Evolutionary conservation across 2,329 filamentous ascomycete species (phyloP).

Genomic region (Fusarium subtropicale): DNA sequence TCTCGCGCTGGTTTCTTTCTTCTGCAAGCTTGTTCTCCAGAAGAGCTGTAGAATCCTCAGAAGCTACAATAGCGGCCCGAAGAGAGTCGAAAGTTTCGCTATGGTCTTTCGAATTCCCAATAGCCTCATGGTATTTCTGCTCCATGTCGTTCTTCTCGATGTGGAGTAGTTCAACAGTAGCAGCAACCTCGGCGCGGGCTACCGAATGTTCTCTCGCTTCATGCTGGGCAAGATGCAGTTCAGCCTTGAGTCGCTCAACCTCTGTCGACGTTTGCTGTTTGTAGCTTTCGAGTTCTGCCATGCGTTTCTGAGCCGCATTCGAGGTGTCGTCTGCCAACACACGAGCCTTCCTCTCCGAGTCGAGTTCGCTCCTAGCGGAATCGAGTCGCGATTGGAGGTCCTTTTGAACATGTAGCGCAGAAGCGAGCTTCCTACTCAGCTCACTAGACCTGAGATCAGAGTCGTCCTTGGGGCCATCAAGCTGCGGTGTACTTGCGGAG

Average conservation of each 20-base stretch:
- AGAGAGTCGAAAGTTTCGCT: conserved; percentile 78
- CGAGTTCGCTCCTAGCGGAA: conserved; percentile 74
- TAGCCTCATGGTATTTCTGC: conserved; percentile 73
- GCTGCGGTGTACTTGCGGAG: conserved; percentile 68
- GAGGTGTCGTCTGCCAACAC: conserved; percentile 90
- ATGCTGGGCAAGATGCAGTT: conserved; percentile 83
- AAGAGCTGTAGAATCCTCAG: conserved; percentile 78
- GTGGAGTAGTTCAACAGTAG: conserved; percentile 78
- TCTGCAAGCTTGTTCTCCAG: conserved; percentile 86
- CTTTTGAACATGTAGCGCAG: conserved; percentile 80
- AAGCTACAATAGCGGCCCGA: conserved; percentile 81
- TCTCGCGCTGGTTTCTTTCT: conserved; percentile 80
- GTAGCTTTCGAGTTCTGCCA: conserved; percentile 84
- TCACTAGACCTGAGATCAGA: conserved; percentile 70
- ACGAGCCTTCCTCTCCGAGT: conserved; percentile 82
- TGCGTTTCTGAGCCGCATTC: conserved; percentile 82
- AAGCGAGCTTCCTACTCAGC: conserved; percentile 84
- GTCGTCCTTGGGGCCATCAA: conserved; percentile 70
- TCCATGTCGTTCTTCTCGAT: conserved; percentile 87
- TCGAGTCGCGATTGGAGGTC: conserved; percentile 85
- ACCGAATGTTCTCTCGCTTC: conserved; percentile 84
- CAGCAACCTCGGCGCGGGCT: conserved; percentile 79
- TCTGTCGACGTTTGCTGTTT: conserved; percentile 87
- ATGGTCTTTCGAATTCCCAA: conserved; percentile 76
- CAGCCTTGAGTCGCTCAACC: conserved; percentile 84